phyloP scores from a whole-genome alignment of 352 stramenopile genomes.

The Phytopythium ostracodes region DNA sequence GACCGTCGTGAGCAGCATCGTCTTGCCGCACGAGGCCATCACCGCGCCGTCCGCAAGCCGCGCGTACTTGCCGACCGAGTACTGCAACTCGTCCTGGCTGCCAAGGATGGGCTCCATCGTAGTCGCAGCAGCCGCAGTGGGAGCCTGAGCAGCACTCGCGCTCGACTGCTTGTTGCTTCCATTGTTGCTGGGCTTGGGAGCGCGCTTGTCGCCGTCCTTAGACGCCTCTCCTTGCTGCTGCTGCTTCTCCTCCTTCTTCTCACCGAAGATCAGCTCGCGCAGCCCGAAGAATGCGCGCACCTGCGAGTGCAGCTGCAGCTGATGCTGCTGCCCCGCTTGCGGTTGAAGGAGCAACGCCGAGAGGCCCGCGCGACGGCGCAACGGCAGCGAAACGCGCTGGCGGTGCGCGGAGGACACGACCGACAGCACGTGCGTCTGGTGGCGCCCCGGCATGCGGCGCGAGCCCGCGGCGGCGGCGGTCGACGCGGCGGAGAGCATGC shows the following conservation, averaged over 20 bases:
- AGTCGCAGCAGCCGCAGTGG: constrained; percentile 6
- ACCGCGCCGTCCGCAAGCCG: constrained; percentile 84
- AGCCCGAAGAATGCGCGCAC: constrained; percentile 58
- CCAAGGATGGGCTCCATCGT: constrained; percentile 27
- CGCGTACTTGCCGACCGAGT: constrained; percentile 75
- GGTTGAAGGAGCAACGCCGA: not conserved
- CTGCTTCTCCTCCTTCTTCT: constrained; percentile 29
- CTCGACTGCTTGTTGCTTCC: constrained; percentile 1
- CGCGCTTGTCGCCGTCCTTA: not conserved
- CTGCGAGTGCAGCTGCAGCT: constrained; percentile 29
- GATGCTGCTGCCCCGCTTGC: not conserved
- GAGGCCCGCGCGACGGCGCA: not conserved
- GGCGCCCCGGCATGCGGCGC: constrained; percentile 9
- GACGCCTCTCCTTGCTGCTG: constrained; percentile 2
- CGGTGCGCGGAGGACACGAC: not conserved
- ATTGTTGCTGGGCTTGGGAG: constrained; percentile 8
- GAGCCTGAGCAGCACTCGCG: not conserved
- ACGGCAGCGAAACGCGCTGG: constrained; percentile 6
- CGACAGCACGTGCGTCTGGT: not conserved
- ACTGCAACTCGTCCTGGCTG: constrained; percentile 49
- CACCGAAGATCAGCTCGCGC: constrained; percentile 59
- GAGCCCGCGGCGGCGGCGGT: constrained; percentile 12
- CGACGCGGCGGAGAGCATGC: constrained; percentile 30
- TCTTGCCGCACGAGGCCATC: constrained; percentile 76
- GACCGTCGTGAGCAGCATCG: constrained; percentile 83